A percentile compares a stretch with the other conserved stretches of the same genome.
phyloP scores from a whole-genome alignment of 2,329 filamentous ascomycete genomes.

The Fusarium anguioides region DNA sequence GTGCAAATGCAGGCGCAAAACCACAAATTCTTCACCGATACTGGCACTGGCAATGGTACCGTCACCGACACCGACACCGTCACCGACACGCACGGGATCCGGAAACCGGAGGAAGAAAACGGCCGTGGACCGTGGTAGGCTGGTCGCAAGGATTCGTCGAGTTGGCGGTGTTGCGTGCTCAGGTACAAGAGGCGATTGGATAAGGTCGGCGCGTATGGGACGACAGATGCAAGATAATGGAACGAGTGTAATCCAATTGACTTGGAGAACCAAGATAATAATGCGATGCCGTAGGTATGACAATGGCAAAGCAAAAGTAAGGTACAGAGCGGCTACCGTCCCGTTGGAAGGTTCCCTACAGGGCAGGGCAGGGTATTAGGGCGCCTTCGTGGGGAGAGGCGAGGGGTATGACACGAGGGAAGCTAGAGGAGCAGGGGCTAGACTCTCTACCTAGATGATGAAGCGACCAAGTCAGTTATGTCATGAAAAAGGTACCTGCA shows the following conservation, averaged over 20 bases:
- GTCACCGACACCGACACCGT: conserved; percentile 31
- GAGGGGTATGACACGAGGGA: conserved; percentile 12
- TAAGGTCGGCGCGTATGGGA: conserved; percentile 11
- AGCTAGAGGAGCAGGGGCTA: neutral
- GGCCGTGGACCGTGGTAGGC: conserved; percentile 19
- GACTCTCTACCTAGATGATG: conserved; percentile 7
- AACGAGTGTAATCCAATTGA: conserved; percentile 25
- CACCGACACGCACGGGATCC: conserved; percentile 10
- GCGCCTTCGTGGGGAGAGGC: conserved; percentile 16
- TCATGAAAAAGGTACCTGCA: conserved; percentile 3
- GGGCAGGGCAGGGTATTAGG: conserved; percentile 24
- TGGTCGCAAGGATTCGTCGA: conserved; percentile 29
- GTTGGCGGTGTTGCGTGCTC: conserved; percentile 30
- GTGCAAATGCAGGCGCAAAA: conserved; percentile 19
- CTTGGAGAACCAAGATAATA: neutral
- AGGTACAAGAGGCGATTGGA: conserved; percentile 17
- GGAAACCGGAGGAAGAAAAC: conserved; percentile 21
- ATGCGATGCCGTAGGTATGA: conserved; percentile 7
- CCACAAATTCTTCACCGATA: conserved; percentile 16
- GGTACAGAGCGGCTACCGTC: conserved; percentile 18
- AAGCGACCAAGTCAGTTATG: conserved; percentile 2
- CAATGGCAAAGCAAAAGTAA: conserved; percentile 9
- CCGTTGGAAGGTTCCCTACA: conserved; percentile 9
- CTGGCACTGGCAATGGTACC: neutral
- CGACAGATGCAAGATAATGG: conserved; percentile 5